These are phyloP conservation scores for Stachybotrys echinatus DNA, from an alignment of 2,329 filamentous ascomycete species.

Conservation along the genomic window DNA sequence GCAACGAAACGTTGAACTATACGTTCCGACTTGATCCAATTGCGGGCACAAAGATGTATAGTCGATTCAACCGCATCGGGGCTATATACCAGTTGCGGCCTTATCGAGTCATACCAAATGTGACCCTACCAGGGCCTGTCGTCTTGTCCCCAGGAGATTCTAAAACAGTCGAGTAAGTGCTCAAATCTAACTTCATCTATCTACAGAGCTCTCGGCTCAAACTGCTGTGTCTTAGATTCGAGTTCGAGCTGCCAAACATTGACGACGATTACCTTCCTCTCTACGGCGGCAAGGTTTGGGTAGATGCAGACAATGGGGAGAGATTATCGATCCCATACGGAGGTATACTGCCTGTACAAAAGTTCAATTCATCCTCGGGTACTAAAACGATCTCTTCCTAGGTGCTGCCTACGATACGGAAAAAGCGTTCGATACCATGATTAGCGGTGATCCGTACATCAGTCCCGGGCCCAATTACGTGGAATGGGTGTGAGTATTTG, in stretches of 20 bases:
- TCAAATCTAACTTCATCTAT: too few relatives aligned
- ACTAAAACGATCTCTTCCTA: slow-evolving; percentile 6
- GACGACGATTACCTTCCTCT: slow-evolving; percentile 31
- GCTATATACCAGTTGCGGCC: slow-evolving; percentile 20
- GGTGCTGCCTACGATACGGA: slow-evolving; percentile 31
- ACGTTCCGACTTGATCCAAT: slow-evolving; percentile 32
- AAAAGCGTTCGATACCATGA: slow-evolving; percentile 32
- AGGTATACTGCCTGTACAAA: slow-evolving; percentile 12
- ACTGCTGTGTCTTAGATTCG: slow-evolving; percentile 14
- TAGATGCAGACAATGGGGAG: slow-evolving; percentile 34
- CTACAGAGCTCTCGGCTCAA: slow-evolving; percentile 1
- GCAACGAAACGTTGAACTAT: slow-evolving; percentile 32
- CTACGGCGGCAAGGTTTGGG: slow-evolving; percentile 38
- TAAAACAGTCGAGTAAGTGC: slow-evolving; percentile 18
- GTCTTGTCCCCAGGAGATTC: slow-evolving; percentile 21
- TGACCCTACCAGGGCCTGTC: slow-evolving; percentile 19
- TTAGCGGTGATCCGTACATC: slow-evolving; percentile 20
- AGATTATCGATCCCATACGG: slow-evolving; percentile 36
- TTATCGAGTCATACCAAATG: slow-evolving; percentile 18
- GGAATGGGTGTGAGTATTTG: neutral
- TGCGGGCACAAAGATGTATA: slow-evolving; percentile 29
- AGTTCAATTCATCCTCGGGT: neutral
- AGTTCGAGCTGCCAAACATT: slow-evolving; percentile 21
- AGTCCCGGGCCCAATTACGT: neutral
- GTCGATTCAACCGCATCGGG: slow-evolving; percentile 21